Percentiles rank a stretch among this genome's conserved stretches.
These are phyloP conservation scores for Phytopythium litorale DNA, from an alignment of 352 stramenopile genomes.

Conservation along the genomic window DNA sequence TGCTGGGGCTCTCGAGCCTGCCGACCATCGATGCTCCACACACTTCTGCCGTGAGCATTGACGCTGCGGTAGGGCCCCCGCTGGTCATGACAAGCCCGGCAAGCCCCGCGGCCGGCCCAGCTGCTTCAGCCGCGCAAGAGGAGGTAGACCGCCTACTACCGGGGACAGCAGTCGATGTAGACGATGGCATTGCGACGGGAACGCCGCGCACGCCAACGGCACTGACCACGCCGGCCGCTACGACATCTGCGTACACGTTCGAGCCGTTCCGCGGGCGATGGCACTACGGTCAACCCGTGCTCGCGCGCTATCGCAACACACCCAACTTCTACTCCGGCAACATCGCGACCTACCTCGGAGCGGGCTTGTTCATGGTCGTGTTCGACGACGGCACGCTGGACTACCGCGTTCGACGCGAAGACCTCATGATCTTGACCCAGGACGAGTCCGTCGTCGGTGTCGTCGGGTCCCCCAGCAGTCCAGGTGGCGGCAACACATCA, in stretches of 20 bases:
- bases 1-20: background rate
- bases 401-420: slow-evolving; percentile 62
- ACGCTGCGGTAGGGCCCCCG: background rate
- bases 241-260: slow-evolving; percentile 22
- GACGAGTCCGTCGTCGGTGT: slow-evolving; percentile 3
- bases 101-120: background rate
- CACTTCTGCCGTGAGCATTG: background rate
- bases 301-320: slow-evolving; percentile 66
- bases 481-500: background rate
- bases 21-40: background rate
- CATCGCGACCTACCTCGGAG: slow-evolving; percentile 68
- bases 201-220: background rate
- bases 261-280: slow-evolving; percentile 53
- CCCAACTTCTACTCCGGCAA: slow-evolving; percentile 79
- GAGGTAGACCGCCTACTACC: background rate
- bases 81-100: background rate
- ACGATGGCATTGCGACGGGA: background rate
- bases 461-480: background rate
- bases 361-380: slow-evolving; percentile 70
- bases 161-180: background rate
- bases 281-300: slow-evolving; percentile 57
- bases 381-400: slow-evolving; percentile 74
- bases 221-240: background rate
- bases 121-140: background rate
- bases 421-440: slow-evolving; percentile 44